phyloP scores from a whole-genome alignment of 2,329 filamentous ascomycete genomes.

The Pseudogymnoascus sp. region DNA sequence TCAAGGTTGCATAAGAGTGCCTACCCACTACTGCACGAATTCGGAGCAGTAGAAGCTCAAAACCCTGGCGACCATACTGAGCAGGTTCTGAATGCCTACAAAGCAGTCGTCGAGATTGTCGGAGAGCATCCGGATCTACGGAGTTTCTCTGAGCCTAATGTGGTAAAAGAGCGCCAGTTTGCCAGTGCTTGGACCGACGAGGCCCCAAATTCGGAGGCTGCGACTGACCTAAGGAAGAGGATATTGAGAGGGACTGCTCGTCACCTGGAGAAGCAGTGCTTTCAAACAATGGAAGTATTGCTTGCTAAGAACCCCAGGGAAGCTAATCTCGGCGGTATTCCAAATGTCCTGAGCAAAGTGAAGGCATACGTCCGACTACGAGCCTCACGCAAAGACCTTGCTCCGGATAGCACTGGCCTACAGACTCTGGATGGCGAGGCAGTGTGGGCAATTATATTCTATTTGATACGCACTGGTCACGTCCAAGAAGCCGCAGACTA shows the following conservation, averaged over 20 bases:
- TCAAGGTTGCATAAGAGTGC: slow-evolving; percentile 57
- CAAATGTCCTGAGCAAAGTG: slow-evolving; percentile 82
- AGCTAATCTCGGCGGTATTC: slow-evolving; percentile 81
- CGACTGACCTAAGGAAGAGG: slow-evolving; percentile 63
- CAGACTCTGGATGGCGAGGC: slow-evolving; percentile 76
- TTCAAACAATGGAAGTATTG: slow-evolving; percentile 64
- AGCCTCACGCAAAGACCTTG: slow-evolving; percentile 72
- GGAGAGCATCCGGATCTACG: slow-evolving; percentile 59
- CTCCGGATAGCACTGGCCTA: slow-evolving; percentile 70
- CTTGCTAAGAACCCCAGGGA: slow-evolving; percentile 80
- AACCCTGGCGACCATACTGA: slow-evolving; percentile 63
- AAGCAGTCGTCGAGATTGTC: slow-evolving; percentile 70
- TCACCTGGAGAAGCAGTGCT: slow-evolving; percentile 77
- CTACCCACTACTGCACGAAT: slow-evolving; percentile 68
- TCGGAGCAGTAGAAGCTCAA: slow-evolving; percentile 64
- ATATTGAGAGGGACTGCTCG: slow-evolving; percentile 72
- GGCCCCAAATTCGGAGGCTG: slow-evolving; percentile 53
- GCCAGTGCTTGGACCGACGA: slow-evolving; percentile 71
- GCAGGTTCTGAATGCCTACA: slow-evolving; percentile 75
- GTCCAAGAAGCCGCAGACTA: slow-evolving; percentile 79
- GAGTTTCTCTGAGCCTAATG: slow-evolving; percentile 51
- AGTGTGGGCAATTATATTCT: slow-evolving; percentile 92
- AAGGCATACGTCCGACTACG: slow-evolving; percentile 84
- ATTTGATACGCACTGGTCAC: slow-evolving; percentile 77
- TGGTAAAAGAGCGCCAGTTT: slow-evolving; percentile 68